Evolutionary conservation across 2,329 filamentous ascomycete genomes (phyloP), one percentile per base, ranked within the genome.

Genomic region (Camillea tinctor): DNA sequence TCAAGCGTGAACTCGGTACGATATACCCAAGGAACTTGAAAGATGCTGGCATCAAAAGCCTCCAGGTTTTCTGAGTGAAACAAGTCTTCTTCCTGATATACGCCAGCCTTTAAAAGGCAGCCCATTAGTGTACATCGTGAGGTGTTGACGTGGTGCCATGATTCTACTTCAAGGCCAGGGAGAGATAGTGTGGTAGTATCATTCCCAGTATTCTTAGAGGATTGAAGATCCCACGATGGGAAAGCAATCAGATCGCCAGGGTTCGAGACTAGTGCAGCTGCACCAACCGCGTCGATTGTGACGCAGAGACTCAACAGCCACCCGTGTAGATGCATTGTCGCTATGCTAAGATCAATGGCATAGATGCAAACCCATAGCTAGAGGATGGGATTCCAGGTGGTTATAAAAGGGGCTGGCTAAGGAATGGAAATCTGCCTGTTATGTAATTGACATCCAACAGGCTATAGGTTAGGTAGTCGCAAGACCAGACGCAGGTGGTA

Each of bases 21-120:
- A 64, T 87, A 88, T 22, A 87, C 68, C 85, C 85, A 88, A 0
- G 85, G 82, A 0, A 80, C 77, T 0, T 74, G 69, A 59, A 87
- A 88, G 50, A 77, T 77, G 1, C 73, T 71, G 15, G 72, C 66
- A 55, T 84, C 76, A 40, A 86, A 68, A 17, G 64, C 66, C 15
- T 71, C 65, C 9, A 85, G 72, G 49, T 80, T 79, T 2, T 79
- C 72, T 0, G 81, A 87, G 69, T 79, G 86, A 72, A 87, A 88
- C 0, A 88, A 68, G 0, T 82, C 71, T 0, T 73, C 72, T 52
- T 87, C 84, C 21, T 79, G 76, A 72, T 84, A 85, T 13, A 82
- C 73, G 1, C 78, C 78, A 5, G 77, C 80, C 8, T 80, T 73
- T n/a, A 88, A 68, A 2, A 88, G 73, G 24, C 84, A 83, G 1